Conservation (phyloP, 2,329 filamentous ascomycete genomes). For the Ilyonectria mors-panacis region DNA sequence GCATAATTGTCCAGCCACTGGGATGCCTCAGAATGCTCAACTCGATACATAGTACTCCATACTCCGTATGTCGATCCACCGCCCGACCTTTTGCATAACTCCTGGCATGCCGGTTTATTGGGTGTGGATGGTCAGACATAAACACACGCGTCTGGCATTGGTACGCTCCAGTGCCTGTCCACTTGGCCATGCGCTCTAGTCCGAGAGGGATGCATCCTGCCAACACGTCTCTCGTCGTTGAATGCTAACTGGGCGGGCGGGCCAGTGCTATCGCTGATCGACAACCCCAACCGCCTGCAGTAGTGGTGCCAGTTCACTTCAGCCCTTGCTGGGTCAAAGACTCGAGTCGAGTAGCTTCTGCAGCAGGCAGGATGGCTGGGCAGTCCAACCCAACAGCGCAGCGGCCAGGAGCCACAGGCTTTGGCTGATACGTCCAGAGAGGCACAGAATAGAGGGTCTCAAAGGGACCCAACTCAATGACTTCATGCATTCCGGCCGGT, state of each 20-base stretch:
- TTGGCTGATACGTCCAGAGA: slow-evolving; percentile 29
- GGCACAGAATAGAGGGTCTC: slow-evolving; percentile 32
- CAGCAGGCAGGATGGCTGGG: slow-evolving; percentile 35
- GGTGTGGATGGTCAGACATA: slow-evolving; percentile 37
- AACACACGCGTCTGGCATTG: slow-evolving; percentile 36
- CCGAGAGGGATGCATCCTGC: slow-evolving; percentile 41
- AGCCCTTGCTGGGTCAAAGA: slow-evolving; percentile 27
- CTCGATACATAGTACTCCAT: slow-evolving; percentile 15
- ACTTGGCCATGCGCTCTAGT: slow-evolving; percentile 38
- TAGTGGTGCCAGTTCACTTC: slow-evolving; percentile 50
- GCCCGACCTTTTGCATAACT: slow-evolving; percentile 43
- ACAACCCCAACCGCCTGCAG: slow-evolving; percentile 43
- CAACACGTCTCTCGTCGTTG: slow-evolving; percentile 37
- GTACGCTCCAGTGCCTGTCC: slow-evolving; percentile 38
- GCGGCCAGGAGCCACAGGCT: slow-evolving; percentile 5
- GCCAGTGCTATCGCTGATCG: slow-evolving; percentile 45
- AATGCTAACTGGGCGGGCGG: slow-evolving; percentile 36
- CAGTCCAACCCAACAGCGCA: slow-evolving; percentile 7
- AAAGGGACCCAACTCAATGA: slow-evolving; percentile 47
- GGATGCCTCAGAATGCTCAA: slow-evolving; percentile 34
- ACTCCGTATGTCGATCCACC: slow-evolving; percentile 42
- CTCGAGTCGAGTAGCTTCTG: slow-evolving; percentile 44
- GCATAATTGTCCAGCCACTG: slow-evolving; percentile 39
- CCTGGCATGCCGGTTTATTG: slow-evolving; percentile 36
- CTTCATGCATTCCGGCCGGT: slow-evolving; percentile 54